A percentile compares a stretch with the other conserved stretches of the same genome.
Conservation (phyloP, 148 eudicot species). For the Rhododendron henanense region DNA sequence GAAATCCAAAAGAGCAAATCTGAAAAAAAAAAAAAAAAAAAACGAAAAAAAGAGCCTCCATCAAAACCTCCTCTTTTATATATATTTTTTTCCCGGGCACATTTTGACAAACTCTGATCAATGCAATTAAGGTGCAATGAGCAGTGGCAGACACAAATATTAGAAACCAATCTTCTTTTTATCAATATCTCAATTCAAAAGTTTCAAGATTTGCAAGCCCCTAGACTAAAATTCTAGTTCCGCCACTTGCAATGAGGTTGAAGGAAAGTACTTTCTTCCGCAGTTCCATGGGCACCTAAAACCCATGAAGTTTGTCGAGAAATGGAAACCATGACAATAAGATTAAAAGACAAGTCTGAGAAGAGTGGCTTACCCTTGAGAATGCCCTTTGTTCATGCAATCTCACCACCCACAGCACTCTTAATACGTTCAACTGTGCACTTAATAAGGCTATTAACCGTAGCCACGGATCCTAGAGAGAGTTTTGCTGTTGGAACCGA, state of each 20-base stretch:
- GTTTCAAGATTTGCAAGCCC: background rate
- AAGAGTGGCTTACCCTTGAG: conserved; percentile 30
- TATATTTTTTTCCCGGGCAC: no score
- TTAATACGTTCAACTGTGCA: conserved; percentile 97
- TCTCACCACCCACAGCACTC: conserved; percentile 62
- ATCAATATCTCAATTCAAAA: background rate
- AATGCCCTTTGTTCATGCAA: conserved; percentile 17
- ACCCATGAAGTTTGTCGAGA: background rate
- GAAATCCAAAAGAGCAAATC: no score
- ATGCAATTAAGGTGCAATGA: no score
- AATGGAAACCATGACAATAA: background rate
- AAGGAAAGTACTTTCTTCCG: background rate
- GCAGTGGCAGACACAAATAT: no score
- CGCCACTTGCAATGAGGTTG: background rate
- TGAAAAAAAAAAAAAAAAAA: no score
- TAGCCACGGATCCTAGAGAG: conserved; percentile 91
- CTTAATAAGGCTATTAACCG: conserved; percentile 90
- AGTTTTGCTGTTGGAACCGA: conserved; percentile 98
- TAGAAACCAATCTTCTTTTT: no score
- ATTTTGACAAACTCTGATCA: no score
- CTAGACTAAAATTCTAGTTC: background rate
- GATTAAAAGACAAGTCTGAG: background rate
- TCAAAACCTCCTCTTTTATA: no score
- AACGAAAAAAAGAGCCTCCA: no score
- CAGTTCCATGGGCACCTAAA: background rate